These are phyloP conservation scores for Carex kokanica DNA, from an alignment of 176 grass and related monocot species.

Conservation along the genomic window DNA sequence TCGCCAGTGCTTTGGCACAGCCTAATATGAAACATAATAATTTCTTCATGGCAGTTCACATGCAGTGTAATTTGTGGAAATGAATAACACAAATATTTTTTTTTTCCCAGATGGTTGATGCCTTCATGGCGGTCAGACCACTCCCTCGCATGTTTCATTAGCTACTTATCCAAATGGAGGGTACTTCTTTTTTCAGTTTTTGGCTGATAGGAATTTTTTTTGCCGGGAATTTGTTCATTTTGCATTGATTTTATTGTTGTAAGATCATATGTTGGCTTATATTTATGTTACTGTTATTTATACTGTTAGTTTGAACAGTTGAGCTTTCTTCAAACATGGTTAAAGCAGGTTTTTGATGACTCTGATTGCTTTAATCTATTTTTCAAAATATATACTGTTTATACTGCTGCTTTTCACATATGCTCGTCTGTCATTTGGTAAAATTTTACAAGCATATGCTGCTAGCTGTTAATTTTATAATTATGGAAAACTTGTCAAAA, in stretches of 20 bases:
- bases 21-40: neutral
- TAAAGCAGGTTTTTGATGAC: neutral
- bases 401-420: too few species aligned
- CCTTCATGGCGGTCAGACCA: slow-evolving; percentile 74
- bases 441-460: neutral
- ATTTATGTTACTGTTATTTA: neutral
- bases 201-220: neutral
- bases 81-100: neutral
- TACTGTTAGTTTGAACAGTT: neutral
- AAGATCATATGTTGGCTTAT: neutral
- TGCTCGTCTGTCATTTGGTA: too few species aligned
- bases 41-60: too few species aligned
- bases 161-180: neutral
- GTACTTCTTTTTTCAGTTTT: neutral
- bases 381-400: neutral
- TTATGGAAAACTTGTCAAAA: neutral
- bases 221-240: neutral
- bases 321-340: neutral
- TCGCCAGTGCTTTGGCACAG: neutral
- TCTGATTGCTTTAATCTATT: neutral
- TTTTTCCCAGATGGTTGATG: slow-evolving; percentile 60
- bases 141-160: slow-evolving; percentile 79
- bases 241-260: neutral
- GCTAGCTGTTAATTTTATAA: neutral
- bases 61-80: slow-evolving; percentile 15